These are phyloP conservation scores for Lachancea dasiensis DNA, from an alignment of 805 yeast genomes.

Conservation along the genomic window DNA sequence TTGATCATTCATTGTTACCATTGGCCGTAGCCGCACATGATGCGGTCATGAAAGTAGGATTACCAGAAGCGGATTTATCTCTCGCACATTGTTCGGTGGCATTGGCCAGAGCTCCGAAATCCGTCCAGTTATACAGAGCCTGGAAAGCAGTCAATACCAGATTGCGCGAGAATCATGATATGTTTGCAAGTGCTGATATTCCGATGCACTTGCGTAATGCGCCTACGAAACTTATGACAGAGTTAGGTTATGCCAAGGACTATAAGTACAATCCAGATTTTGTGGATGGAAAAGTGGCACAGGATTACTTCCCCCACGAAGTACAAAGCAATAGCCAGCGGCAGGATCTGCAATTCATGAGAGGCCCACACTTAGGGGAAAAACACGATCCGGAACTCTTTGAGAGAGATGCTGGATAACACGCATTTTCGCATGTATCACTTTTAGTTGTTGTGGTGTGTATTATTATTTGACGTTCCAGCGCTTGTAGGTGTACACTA, in stretches of 20 bases:
- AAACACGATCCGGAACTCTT: slow-evolving; percentile 38
- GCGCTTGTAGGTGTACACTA: not conserved
- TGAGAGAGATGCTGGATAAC: too few species aligned
- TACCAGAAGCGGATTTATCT: slow-evolving; percentile 90
- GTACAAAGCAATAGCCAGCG: slow-evolving; percentile 29
- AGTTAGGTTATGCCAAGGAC: slow-evolving; percentile 74
- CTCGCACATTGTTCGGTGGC: slow-evolving; percentile 93
- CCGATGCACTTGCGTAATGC: slow-evolving; percentile 90
- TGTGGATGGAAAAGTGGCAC: slow-evolving; percentile 64
- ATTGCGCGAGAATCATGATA: slow-evolving; percentile 45
- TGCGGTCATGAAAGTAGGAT: slow-evolving; percentile 82
- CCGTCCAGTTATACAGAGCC: slow-evolving; percentile 80
- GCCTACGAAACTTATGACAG: slow-evolving; percentile 87
- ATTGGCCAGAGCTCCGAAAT: slow-evolving; percentile 76
- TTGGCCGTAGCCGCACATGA: slow-evolving; percentile 82
- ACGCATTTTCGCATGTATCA: too few species aligned
- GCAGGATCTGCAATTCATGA: slow-evolving; percentile 43
- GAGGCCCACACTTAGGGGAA: slow-evolving; percentile 50
- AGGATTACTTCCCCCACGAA: slow-evolving; percentile 68
- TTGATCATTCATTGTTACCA: slow-evolving; percentile 79
- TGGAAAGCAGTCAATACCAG: slow-evolving; percentile 60
- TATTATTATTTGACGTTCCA: not conserved
- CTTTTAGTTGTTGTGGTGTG: too few species aligned
- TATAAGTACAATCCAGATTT: slow-evolving; percentile 88
- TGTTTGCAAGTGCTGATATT: slow-evolving; percentile 44